Conservation (phyloP, 805 yeast genomes). For the Candida dajiaensis region DNA sequence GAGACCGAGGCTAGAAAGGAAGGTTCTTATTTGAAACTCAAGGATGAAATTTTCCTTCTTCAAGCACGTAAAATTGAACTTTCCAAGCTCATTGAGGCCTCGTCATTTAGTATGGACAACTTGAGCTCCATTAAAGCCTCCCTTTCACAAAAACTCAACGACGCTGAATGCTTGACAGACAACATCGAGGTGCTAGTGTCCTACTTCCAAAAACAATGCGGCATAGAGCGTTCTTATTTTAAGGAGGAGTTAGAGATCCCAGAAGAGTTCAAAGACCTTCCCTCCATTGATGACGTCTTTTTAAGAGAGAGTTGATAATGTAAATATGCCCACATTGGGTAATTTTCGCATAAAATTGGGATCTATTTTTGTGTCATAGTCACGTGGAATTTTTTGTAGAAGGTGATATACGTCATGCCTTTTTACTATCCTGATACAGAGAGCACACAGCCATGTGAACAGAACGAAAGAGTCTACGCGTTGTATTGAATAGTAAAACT, state of each 20-base stretch:
- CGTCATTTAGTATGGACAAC: conserved; percentile 11
- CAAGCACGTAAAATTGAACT: conserved; percentile 4
- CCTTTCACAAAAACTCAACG: conserved; percentile 7
- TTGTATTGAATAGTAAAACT: neutral
- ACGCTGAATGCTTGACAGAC: conserved; percentile 26
- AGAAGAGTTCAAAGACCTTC: conserved; percentile 30
- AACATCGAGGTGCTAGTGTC: conserved; percentile 36
- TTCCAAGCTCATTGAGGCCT: conserved; percentile 5
- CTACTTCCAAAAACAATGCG: conserved; percentile 28
- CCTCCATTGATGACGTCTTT: conserved; percentile 8
- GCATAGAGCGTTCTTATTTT: conserved; percentile 26
- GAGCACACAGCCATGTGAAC: neutral
- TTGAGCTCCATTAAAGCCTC: conserved; percentile 6
- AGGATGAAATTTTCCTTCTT: neutral
- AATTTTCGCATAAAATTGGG: neutral
- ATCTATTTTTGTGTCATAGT: conserved; percentile 1
- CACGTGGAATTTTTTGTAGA: conserved; percentile 1
- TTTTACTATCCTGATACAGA: neutral
- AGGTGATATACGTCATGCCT: neutral
- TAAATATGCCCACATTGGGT: neutral
- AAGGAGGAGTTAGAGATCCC: conserved; percentile 39
- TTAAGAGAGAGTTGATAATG: neutral
- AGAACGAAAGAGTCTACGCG: neutral
- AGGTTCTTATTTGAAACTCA: neutral
- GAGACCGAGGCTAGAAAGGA: conserved; percentile 1